Evolutionary conservation across 2,329 filamentous ascomycete species (phyloP).

Genomic region (Penicillium sp.): DNA sequence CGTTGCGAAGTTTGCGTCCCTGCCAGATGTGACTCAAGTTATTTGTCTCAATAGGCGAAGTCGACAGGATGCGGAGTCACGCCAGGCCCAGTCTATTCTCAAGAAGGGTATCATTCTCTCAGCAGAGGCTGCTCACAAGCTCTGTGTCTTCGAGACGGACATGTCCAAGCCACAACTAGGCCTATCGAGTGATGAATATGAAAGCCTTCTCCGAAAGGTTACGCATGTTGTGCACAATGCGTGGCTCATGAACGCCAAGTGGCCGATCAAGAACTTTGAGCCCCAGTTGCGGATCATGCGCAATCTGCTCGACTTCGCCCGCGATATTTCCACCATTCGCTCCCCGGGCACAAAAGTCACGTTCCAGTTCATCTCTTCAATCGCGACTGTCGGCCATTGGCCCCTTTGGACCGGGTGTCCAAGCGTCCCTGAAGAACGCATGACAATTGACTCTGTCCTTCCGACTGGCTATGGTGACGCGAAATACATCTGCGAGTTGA

Average conservation of each 20-base stretch:
- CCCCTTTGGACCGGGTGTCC: slow-evolving; percentile 20
- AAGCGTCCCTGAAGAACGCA: slow-evolving; percentile 21
- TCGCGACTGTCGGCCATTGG: slow-evolving; percentile 37
- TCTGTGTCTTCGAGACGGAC: not conserved
- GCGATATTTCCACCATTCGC: not conserved
- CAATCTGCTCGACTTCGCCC: slow-evolving; percentile 18
- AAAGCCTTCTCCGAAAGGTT: slow-evolving; percentile 36
- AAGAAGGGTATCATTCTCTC: not conserved
- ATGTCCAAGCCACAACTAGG: slow-evolving; percentile 41
- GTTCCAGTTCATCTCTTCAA: slow-evolving; percentile 47
- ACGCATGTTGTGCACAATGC: slow-evolving; percentile 49
- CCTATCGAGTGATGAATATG: slow-evolving; percentile 42
- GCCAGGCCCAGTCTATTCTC: not conserved
- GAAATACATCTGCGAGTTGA: slow-evolving; percentile 53
- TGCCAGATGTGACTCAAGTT: slow-evolving; percentile 15
- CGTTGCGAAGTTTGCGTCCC: slow-evolving; percentile 36
- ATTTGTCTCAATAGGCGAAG: not conserved
- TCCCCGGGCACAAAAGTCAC: slow-evolving; percentile 18
- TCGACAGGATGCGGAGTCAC: not conserved
- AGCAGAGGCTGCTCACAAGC: not conserved
- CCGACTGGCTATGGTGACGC: slow-evolving; percentile 55
- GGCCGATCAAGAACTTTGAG: slow-evolving; percentile 11
- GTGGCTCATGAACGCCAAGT: slow-evolving; percentile 19
- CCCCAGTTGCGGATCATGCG: slow-evolving; percentile 14
- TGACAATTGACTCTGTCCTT: slow-evolving; percentile 35